Percentiles rank a stretch among this genome's conserved stretches.
Evolutionary conservation across 192 early-diverging fungal species (phyloP).

Genomic region (Rhizophagus clarus): DNA sequence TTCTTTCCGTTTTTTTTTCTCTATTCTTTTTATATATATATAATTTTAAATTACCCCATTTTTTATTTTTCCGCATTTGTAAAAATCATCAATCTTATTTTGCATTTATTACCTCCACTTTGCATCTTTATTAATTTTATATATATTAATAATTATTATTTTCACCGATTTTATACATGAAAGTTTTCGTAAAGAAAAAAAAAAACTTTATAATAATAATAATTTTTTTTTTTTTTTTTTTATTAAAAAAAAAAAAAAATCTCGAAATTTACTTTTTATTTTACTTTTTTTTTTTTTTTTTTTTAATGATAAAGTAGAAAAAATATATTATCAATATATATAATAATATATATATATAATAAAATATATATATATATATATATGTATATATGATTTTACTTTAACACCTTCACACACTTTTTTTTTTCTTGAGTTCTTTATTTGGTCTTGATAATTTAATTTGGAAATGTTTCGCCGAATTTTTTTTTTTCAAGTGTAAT

Average conservation of each 20-base stretch:
- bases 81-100: background rate
- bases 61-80: background rate
- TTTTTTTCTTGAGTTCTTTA: background rate
- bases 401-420: background rate
- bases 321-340: too few species aligned
- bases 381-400: too few species aligned
- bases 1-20: background rate
- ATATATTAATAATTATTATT: background rate
- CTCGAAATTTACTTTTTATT: too few species aligned
- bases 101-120: background rate
- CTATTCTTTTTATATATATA: background rate
- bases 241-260: too few species aligned
- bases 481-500: background rate
- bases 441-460: background rate
- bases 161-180: background rate
- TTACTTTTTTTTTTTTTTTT: too few species aligned
- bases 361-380: too few species aligned
- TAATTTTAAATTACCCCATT: background rate
- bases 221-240: too few species aligned
- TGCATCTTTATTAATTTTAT: background rate
- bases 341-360: too few species aligned
- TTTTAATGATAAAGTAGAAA: too few species aligned
- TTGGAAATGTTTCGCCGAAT: background rate
- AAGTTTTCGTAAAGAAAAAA: too few species aligned
- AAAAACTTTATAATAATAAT: too few species aligned